A percentile compares a stretch with the other conserved stretches of the same genome.
phyloP scores from a whole-genome alignment of 257 asterid species.

The Lycium ferocissimum region DNA sequence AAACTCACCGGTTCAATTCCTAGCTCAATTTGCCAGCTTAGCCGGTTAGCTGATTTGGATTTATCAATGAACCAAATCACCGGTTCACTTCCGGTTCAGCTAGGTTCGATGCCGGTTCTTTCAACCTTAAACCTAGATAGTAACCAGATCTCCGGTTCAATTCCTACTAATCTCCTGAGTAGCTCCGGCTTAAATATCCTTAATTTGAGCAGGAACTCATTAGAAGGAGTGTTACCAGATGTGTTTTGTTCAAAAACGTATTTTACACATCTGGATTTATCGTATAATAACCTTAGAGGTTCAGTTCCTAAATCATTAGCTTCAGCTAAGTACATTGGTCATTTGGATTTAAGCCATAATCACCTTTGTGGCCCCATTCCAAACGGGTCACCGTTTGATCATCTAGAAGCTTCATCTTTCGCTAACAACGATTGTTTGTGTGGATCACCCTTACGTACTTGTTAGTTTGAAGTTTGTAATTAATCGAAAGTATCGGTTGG shows the following conservation, averaged over 20 bases:
- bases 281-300: conserved; percentile 69
- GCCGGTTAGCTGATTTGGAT: conserved; percentile 84
- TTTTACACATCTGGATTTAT: conserved; percentile 74
- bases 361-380: conserved; percentile 93
- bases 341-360: conserved; percentile 86
- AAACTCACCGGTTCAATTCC: conserved; percentile 83
- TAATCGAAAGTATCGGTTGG: conserved; percentile 33
- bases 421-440: conserved; percentile 87
- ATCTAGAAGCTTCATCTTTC: conserved; percentile 79
- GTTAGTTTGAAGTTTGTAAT: conserved; percentile 38
- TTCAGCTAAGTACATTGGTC: conserved; percentile 74
- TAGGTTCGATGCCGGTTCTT: conserved; percentile 92
- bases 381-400: conserved; percentile 85
- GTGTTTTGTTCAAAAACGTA: conserved; percentile 70
- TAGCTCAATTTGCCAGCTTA: conserved; percentile 54
- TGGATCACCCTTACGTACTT: conserved; percentile 77
- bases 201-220: conserved; percentile 67
- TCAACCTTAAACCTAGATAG: conserved; percentile 78
- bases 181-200: conserved; percentile 75
- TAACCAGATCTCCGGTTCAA: conserved; percentile 62
- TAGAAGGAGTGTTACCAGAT: conserved; percentile 80
- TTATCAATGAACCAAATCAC: conserved; percentile 66
- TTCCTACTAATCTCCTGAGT: conserved; percentile 60
- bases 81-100: conserved; percentile 69
- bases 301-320: conserved; percentile 70